A percentile compares a stretch with the other conserved stretches of the same genome.
Conservation (phyloP, 768 basidiomycete species). For the Exidia glandulosa region DNA sequence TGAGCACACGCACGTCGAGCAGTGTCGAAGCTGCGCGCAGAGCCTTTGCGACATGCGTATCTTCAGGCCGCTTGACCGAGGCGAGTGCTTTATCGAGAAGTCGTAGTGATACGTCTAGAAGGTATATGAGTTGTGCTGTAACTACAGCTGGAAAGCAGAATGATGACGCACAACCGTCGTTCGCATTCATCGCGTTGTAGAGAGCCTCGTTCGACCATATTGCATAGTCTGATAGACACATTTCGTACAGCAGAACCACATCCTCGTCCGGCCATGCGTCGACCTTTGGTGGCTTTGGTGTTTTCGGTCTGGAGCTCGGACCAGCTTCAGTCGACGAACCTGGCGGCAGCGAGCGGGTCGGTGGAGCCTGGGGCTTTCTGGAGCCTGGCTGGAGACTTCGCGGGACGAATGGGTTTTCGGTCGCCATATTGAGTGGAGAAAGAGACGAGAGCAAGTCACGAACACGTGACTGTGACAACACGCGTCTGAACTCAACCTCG, state of each 20-base stretch:
- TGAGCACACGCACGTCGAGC: conserved; percentile 53
- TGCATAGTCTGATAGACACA: conserved; percentile 62
- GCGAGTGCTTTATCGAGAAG: conserved; percentile 12
- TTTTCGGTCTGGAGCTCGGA: background rate
- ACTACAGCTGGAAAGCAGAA: conserved; percentile 11
- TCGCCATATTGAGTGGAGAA: too few relatives aligned
- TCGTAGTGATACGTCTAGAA: conserved; percentile 32
- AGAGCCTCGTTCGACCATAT: conserved; percentile 55
- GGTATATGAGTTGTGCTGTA: conserved; percentile 48
- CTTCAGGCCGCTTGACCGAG: conserved; percentile 17
- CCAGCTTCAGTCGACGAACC: too few relatives aligned
- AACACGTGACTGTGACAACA: too few relatives aligned
- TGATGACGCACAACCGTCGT: conserved; percentile 15
- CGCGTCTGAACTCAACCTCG: too few relatives aligned
- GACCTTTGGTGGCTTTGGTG: background rate
- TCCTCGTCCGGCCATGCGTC: conserved; percentile 27
- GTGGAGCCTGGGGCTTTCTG: too few relatives aligned
- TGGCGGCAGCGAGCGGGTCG: too few relatives aligned
- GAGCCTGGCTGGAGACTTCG: too few relatives aligned
- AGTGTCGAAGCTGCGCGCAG: conserved; percentile 36
- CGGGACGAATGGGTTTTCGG: too few relatives aligned
- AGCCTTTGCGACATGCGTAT: conserved; percentile 45
- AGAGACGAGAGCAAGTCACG: too few relatives aligned
- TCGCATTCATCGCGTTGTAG: conserved; percentile 35
- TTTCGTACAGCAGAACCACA: conserved; percentile 35